Evolutionary conservation across 2,329 filamentous ascomycete genomes (phyloP), one percentile per base, ranked within the genome.

Genomic region (Mycosphaerella sp.): DNA sequence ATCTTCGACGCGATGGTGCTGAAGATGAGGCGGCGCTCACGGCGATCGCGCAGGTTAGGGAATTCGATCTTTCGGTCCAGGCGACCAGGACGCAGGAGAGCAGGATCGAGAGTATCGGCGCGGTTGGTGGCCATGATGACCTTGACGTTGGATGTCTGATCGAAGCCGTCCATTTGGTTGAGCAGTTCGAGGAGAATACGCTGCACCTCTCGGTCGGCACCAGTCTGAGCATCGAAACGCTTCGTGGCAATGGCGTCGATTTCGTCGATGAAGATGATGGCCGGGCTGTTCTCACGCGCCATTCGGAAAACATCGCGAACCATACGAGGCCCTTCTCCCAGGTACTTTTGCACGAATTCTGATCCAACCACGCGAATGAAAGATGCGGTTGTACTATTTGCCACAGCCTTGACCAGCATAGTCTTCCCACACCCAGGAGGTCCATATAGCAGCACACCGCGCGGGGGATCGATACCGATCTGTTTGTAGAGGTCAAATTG

Each of bases 61-160:
- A 98, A 98, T 72, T 98, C 93, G 60, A 98, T 98, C 79, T 98
- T 98, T 68, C 93, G 81, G 73, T 98, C 93, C 53, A 98, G 79
- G 76, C 93, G 89, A 61, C 93, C 93, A 28, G 93, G 93, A 64
- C 93, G 89, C 55, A 98, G 81, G 56, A 98, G 79, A 37, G 93
- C 93, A 13, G 93, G 93, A 69, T 98, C 93, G 59, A 98, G 80
- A 6, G 93, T 98, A 71, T 97, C 93, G 60, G 93, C 91, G 69
- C 93, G 86, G 77, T 98, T 98, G 61, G 93, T 98, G 61, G 93
- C 93, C 93, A 98, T 98, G 75, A 98, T 98, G 69, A 98, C 93
- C 77, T 98, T 98, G 73, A 98, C 93, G 72, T 98, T 98, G 70
- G 89, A 87, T 0, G 89, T 95, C 73, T 98, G 93, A 71, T 98